A percentile compares a stretch with the other conserved stretches of the same genome.
Evolutionary conservation across 768 basidiomycete genomes (phyloP).

Genomic region (Asterophora parasitica): DNA sequence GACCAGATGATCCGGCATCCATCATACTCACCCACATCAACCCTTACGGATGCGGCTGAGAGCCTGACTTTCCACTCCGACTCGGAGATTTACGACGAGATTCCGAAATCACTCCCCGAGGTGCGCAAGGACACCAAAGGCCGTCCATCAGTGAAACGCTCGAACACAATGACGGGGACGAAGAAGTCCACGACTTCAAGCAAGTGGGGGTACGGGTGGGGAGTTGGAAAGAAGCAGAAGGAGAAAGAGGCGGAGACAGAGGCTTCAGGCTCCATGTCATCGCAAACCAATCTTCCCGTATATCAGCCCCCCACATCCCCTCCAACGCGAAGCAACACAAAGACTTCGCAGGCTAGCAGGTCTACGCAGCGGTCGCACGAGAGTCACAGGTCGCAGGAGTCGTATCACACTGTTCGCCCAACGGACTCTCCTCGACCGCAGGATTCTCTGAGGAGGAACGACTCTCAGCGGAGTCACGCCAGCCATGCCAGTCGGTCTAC

Average conservation of each 20-base stretch:
- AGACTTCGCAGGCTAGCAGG: slow-evolving; percentile 35
- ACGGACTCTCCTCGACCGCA: slow-evolving; percentile 5
- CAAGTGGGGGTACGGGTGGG: slow-evolving; percentile 73
- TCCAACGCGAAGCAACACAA: slow-evolving; percentile 34
- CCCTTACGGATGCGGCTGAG: slow-evolving; percentile 37
- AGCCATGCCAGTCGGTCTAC: slow-evolving; percentile 19
- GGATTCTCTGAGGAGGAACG: slow-evolving; percentile 18
- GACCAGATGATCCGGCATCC: slow-evolving; percentile 35
- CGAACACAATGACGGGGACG: slow-evolving; percentile 54
- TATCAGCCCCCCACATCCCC: slow-evolving; percentile 34
- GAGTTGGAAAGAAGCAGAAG: slow-evolving; percentile 51
- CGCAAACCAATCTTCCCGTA: slow-evolving; percentile 32
- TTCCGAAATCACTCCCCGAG: slow-evolving; percentile 30
- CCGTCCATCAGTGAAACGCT: slow-evolving; percentile 39
- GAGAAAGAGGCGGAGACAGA: slow-evolving; percentile 34
- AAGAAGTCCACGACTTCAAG: slow-evolving; percentile 44
- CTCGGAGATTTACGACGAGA: slow-evolving; percentile 55
- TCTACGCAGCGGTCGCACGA: slow-evolving; percentile 19
- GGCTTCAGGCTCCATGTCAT: slow-evolving; percentile 22
- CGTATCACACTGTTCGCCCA: background rate
- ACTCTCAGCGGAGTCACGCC: slow-evolving; percentile 24
- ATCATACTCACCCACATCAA: slow-evolving; percentile 41
- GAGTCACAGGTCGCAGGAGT: slow-evolving; percentile 11
- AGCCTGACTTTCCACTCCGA: slow-evolving; percentile 56
- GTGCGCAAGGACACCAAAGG: slow-evolving; percentile 32